Evolutionary conservation across 1,139 yeast species (phyloP), one percentile per base, ranked within the genome.

Genomic region (Lodderomyces oxycetoniae): DNA sequence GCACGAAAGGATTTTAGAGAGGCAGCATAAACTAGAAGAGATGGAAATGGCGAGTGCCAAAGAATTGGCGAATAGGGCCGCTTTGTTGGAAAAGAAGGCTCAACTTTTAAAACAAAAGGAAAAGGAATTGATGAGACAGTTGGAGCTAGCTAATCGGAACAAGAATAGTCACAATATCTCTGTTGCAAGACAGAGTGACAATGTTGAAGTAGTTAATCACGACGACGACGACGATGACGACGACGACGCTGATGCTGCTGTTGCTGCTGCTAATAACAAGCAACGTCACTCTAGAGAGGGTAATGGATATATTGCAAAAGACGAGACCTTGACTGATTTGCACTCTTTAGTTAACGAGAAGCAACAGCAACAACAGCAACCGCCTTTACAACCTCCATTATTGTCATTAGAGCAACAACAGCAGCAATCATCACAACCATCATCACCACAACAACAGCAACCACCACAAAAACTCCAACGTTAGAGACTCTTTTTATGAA

Each of bases 21-120:
- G 85, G 55, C 89, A 83, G 51, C 85, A 79, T 40, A 82, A 80
- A 57, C 62, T 83, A 41, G 89, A 83, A 51, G 87, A 83, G 49
- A 61, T 83, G 61, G 93, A 83, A 53, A 79, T 80, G 55, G 81
- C 80, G 41, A 76, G 85, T 42, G 91, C 91, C 0, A 71, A 72
- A 52, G 89, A 82, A 49, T 62, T 83, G 48, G 79, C 86, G 16
- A 65, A 64, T 40, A 67, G 89, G 46, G 89, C 88, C 6, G 82
- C 82, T n/a, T 76, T 79, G 38, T 68, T 83, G 48, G 91, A 83
- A 52, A 77, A 71, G 50, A 80, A 79, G 52, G 91, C 91, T 1
- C 81, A 81, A 22, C 83, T 77, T 45, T 67, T 83, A 57, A 83
- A 81, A 61, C 64, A 72, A 38, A 77, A 75, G 56, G 91, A 83